A percentile compares a stretch with the other conserved stretches of the same genome.
Evolutionary conservation across 208 protist species (phyloP).

Genomic region (Acanthamoeba lenticulata): DNA sequence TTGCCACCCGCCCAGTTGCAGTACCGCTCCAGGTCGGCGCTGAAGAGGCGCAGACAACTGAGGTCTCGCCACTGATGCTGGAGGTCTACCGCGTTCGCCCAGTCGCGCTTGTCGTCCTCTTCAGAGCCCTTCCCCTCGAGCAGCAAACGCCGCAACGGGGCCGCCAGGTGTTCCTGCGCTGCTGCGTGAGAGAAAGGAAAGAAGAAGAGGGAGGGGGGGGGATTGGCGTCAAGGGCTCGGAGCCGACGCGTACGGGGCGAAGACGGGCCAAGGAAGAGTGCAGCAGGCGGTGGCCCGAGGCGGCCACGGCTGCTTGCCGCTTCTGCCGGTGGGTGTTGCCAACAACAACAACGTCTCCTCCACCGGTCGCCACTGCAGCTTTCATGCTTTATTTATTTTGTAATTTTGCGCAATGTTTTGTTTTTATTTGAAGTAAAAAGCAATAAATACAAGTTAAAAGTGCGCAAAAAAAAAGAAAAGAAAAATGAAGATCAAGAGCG

Average conservation of each 20-base stretch:
- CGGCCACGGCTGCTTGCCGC: neutral
- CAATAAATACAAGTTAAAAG: neutral
- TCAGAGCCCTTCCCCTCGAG: neutral
- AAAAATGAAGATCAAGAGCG: too few species aligned
- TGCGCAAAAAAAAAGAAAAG: too few species aligned
- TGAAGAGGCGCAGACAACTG: neutral
- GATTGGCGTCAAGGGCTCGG: neutral
- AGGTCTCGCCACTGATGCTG: conserved; percentile 8
- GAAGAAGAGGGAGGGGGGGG: too few species aligned
- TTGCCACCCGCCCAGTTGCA: too few species aligned
- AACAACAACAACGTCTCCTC: too few species aligned
- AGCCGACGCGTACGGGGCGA: neutral
- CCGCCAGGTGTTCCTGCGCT: neutral
- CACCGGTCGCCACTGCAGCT: too few species aligned
- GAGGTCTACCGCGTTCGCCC: neutral
- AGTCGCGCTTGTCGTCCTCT: neutral
- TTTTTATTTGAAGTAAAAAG: neutral
- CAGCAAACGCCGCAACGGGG: neutral
- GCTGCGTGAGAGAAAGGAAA: too few species aligned
- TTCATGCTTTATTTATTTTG: too few species aligned
- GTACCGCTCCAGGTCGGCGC: neutral
- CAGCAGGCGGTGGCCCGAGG: neutral
- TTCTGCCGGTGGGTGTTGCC: neutral
- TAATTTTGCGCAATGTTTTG: too few species aligned
- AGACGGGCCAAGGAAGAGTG: neutral